These are phyloP conservation scores for Penicillium sp. DNA, from an alignment of 2,329 filamentous ascomycete species.

Conservation along the genomic window DNA sequence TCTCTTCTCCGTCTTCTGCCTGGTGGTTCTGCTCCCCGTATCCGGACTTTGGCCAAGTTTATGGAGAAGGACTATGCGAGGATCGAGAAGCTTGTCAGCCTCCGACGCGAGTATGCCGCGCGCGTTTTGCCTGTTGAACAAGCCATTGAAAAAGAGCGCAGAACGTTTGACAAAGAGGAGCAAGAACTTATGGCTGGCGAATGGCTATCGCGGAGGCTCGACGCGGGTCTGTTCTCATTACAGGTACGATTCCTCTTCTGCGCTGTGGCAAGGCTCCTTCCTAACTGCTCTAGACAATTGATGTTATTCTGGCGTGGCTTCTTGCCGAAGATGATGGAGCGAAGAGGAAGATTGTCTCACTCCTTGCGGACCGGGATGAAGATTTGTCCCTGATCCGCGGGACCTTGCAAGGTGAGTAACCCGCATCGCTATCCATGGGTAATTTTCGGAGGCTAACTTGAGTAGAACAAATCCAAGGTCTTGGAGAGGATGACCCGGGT, in stretches of 20 bases:
- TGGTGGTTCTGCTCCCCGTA: slow-evolving; percentile 65
- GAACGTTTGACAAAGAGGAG: slow-evolving; percentile 49
- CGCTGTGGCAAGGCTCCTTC: not conserved
- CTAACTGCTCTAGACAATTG: slow-evolving; percentile 49
- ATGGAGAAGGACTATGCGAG: slow-evolving; percentile 91
- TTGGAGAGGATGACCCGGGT: slow-evolving; percentile 49
- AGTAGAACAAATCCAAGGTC: slow-evolving; percentile 53
- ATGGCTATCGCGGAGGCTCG: slow-evolving; percentile 65
- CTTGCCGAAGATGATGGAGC: slow-evolving; percentile 79
- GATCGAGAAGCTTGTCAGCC: slow-evolving; percentile 58
- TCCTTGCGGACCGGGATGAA: slow-evolving; percentile 62
- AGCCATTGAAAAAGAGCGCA: slow-evolving; percentile 53
- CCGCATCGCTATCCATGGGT: not conserved
- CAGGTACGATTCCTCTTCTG: slow-evolving; percentile 42
- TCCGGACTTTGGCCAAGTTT: slow-evolving; percentile 83
- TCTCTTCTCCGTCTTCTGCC: slow-evolving; percentile 72
- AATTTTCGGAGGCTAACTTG: slow-evolving; percentile 10
- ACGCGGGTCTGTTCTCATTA: slow-evolving; percentile 73
- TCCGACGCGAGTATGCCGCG: slow-evolving; percentile 62
- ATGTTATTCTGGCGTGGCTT: slow-evolving; percentile 81
- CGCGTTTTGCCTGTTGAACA: slow-evolving; percentile 56
- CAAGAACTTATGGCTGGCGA: slow-evolving; percentile 56
- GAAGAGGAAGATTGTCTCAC: slow-evolving; percentile 52
- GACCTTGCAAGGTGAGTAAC: slow-evolving; percentile 54
- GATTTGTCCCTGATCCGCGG: slow-evolving; percentile 53